phyloP scores from a whole-genome alignment of 2,329 filamentous ascomycete genomes.

The Neocatenulostroma microsporum region DNA sequence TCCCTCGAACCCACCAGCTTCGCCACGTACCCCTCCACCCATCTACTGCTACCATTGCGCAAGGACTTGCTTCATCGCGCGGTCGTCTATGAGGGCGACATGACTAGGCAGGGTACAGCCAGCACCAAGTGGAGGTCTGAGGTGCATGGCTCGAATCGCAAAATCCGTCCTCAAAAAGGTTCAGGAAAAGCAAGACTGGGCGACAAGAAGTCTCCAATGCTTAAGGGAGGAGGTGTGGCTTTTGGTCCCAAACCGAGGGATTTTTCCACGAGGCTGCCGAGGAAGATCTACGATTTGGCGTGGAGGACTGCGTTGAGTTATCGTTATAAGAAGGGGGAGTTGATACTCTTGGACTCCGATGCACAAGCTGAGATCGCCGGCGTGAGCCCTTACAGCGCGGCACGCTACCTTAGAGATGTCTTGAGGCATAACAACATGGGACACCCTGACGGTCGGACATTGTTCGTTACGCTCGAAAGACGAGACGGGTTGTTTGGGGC shows the following conservation, averaged over 20 bases:
- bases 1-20: slow-evolving; percentile 74
- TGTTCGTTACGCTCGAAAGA: slow-evolving; percentile 61
- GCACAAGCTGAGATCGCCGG: slow-evolving; percentile 64
- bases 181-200: slow-evolving; percentile 71
- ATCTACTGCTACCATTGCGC: slow-evolving; percentile 79
- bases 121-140: slow-evolving; percentile 73
- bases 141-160: slow-evolving; percentile 73
- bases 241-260: slow-evolving; percentile 90
- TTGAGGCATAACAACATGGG: slow-evolving; percentile 66
- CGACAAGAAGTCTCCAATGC: slow-evolving; percentile 70
- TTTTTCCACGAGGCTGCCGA: slow-evolving; percentile 73
- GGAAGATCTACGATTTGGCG: slow-evolving; percentile 90
- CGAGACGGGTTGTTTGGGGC: slow-evolving; percentile 59
- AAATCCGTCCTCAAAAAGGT: slow-evolving; percentile 83
- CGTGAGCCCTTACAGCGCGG: slow-evolving; percentile 35
- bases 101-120: slow-evolving; percentile 77
- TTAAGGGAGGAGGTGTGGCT: slow-evolving; percentile 76
- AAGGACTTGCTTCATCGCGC: slow-evolving; percentile 89
- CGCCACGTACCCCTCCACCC: slow-evolving; percentile 68
- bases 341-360: slow-evolving; percentile 79
- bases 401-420: slow-evolving; percentile 58
- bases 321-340: slow-evolving; percentile 76
- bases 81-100: slow-evolving; percentile 86
- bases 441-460: slow-evolving; percentile 57
- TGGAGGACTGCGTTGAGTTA: slow-evolving; percentile 93